Evolutionary conservation across 345 rosid genomes (phyloP), one percentile per base, ranked within the genome.

Genomic region (Cochlearia excelsa): DNA sequence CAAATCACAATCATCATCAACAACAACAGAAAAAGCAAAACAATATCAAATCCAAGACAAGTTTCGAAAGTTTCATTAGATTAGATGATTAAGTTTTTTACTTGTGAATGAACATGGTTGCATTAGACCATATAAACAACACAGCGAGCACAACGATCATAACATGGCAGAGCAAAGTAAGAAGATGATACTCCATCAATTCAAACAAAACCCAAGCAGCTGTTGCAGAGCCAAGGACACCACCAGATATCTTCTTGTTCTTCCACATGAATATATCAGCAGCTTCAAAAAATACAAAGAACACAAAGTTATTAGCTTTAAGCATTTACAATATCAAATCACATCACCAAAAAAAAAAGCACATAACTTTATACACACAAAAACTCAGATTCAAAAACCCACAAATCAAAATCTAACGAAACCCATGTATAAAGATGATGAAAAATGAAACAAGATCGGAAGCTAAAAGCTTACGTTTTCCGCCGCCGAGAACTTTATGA

Each of bases 91-190:
- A 16, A 16, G 23, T 0, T 16, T 16, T 16, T 77, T 72, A 94
- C 99, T 94, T 94, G 82, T 87, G 80, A 42, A 94, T 85, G 67
- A 90, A 87, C 57, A 79, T 75, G 61, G 82, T 75, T 10, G 89
- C 97, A 76, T 90, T 94, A 11, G 97, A 85, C 90, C 90, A 94
- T 64, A 94, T 69, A 74, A 90, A 94, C 65, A 87, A 71, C 61
- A 37, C 40, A 37, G 40, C 40, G 7, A 37, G 40, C 5, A 37
- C 40, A 37, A 37, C 40, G 7, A 37, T 90, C 68, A 75, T 71
- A 34, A 64, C 67, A 48, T 90, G 95, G 74, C 96, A 94, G 23
- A 87, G 69, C 56, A 94, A 64, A 43, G 96, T 80, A 51, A 94
- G 85, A 44, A 94, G 82, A 47, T 16, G 23, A 16, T 16, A 16